Base-by-base conservation (phyloP, 1,284 basidiomycete species). In the Papiliotrema fonsecae region DNA sequence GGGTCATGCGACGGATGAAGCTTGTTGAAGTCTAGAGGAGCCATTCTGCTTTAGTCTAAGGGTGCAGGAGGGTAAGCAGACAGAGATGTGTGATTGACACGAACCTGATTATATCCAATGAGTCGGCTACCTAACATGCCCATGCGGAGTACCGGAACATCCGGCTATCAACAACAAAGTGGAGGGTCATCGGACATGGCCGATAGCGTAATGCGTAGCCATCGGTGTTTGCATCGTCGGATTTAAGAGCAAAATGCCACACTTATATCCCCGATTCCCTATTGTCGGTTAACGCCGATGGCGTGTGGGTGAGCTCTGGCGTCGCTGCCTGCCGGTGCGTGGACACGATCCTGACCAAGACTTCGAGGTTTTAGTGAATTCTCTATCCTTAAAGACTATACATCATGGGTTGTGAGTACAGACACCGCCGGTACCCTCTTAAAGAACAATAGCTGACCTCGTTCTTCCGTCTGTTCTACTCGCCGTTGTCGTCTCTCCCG, bases 331-430 rank as follows among this genome's bases (percentile, higher is more conserved):
- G n/a, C n/a, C n/a, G n/a, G n/a, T n/a, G n/a, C n/a, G n/a, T n/a
- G n/a, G n/a, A n/a, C n/a, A n/a, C n/a, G n/a, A n/a, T n/a, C n/a
- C n/a, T n/a, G n/a, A n/a, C n/a, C n/a, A n/a, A n/a, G n/a, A n/a
- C n/a, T n/a, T n/a, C n/a, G n/a, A n/a, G n/a, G n/a, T n/a, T n/a
- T n/a, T n/a, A n/a, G 34, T 31, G 49, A 31, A 42, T 48, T 47
- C 32, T 50, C 49, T 47, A 45, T 51, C 40, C 52, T 56, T 50
- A 51, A 62, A 52, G 56, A 60, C 57, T 56, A 65, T 59, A 60
- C 65, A 72, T 60, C 53, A 74, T 74, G 72, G 72, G 72, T 69
- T 73, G 70, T 73, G 52, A 64, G 70, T 72, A 36, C 13, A 30
- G n/a, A 45, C 6, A 19, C 13, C 51, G 35, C 24, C 31, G 16